These are phyloP conservation scores for Lepidium sativum DNA, from an alignment of 345 rosid genomes.

Conservation along the genomic window DNA sequence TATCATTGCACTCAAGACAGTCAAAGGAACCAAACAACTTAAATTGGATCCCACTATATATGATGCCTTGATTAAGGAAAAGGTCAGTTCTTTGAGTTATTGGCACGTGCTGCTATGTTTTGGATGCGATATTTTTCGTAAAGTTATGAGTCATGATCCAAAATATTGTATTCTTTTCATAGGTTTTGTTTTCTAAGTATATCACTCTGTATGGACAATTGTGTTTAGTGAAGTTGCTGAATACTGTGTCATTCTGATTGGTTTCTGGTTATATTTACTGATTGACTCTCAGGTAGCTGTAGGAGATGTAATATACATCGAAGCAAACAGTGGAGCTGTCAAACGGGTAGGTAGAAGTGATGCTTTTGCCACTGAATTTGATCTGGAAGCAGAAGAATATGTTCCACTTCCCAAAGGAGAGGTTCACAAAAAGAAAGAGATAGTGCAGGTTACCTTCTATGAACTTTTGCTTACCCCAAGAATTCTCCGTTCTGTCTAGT, in stretches of 20 bases:
- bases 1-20: conserved; percentile 84
- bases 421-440: conserved; percentile 98
- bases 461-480: not conserved
- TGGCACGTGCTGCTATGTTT: not conserved
- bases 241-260: not conserved
- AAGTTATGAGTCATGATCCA: not conserved
- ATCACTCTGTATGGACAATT: not conserved
- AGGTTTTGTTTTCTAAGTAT: not conserved
- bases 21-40: conserved; percentile 94
- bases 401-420: conserved; percentile 99
- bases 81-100: conserved; percentile 39
- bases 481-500: not conserved
- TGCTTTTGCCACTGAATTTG: conserved; percentile 95
- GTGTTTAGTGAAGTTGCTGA: not conserved
- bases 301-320: conserved; percentile 96
- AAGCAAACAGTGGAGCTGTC: conserved; percentile 97
- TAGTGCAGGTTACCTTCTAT: conserved; percentile 70
- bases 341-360: conserved; percentile 96
- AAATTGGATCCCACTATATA: conserved; percentile 99
- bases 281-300: conserved; percentile 65
- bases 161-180: not conserved
- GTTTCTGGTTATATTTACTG: not conserved
- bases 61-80: conserved; percentile 94
- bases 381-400: conserved; percentile 98
- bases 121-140: not conserved